These are phyloP conservation scores for Pseudotsuga menziesii DNA, from an alignment of 75 land plant genomes.

Conservation along the genomic window DNA sequence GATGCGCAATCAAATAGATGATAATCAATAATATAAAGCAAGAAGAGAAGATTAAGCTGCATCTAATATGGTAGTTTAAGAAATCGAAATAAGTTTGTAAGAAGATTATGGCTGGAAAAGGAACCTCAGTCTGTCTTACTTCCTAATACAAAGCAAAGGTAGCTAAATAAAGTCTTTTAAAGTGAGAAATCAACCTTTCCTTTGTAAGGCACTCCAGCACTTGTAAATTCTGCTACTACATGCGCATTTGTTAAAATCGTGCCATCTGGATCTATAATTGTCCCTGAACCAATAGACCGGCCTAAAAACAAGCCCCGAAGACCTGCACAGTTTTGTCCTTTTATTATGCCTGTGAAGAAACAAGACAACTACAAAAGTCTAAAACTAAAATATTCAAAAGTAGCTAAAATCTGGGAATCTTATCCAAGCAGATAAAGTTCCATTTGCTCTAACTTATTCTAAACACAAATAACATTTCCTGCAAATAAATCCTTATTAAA, in stretches of 20 bases:
- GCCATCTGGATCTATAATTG: slow-evolving; percentile 81
- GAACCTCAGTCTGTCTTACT: too few relatives aligned
- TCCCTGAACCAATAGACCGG: slow-evolving; percentile 75
- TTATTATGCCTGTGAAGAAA: not conserved
- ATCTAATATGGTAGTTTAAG: not conserved
- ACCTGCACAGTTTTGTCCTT: slow-evolving; percentile 28
- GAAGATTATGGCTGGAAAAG: too few relatives aligned
- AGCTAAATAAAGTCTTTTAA: not conserved
- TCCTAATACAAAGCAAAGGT: not conserved
- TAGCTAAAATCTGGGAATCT: slow-evolving; percentile 4
- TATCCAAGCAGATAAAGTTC: not conserved
- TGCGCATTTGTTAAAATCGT: slow-evolving; percentile 96
- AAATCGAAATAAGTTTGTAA: not conserved
- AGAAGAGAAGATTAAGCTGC: not conserved
- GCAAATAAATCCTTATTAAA: not conserved
- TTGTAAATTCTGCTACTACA: slow-evolving; percentile 61
- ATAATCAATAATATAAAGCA: slow-evolving; percentile 1
- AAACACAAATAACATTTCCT: not conserved
- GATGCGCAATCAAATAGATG: not conserved
- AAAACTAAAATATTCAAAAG: not conserved
- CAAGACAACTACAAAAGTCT: not conserved
- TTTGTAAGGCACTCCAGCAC: slow-evolving; percentile 26
- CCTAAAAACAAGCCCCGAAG: slow-evolving; percentile 42
- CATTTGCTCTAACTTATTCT: not conserved
- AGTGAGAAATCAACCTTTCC: slow-evolving; percentile 48